These are phyloP conservation scores for Cladorrhinum sp. DNA, from an alignment of 2,329 filamentous ascomycete genomes.

Conservation along the genomic window DNA sequence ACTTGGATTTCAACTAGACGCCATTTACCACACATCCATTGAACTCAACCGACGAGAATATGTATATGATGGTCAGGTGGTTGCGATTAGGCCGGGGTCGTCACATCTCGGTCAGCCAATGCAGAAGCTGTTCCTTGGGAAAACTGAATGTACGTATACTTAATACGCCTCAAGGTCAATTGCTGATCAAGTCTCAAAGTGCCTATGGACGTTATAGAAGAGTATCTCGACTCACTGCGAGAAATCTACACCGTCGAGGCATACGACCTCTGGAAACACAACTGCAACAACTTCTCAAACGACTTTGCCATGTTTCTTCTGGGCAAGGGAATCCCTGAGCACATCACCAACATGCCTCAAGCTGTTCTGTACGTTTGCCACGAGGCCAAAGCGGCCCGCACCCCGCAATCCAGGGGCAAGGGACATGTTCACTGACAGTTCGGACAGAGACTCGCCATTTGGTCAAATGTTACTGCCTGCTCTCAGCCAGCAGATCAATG, in stretches of 20 bases:
- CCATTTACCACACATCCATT: slow-evolving; percentile 92
- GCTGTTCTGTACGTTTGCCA: slow-evolving; percentile 76
- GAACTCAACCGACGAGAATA: slow-evolving; percentile 84
- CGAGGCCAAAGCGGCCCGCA: slow-evolving; percentile 40
- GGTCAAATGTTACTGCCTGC: slow-evolving; percentile 84
- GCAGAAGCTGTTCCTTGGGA: slow-evolving; percentile 70
- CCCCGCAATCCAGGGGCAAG: not conserved
- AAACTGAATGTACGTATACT: slow-evolving; percentile 50
- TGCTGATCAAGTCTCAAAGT: slow-evolving; percentile 38
- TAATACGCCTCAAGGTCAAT: not conserved
- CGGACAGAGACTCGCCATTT: slow-evolving; percentile 28
- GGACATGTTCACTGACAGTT: not conserved
- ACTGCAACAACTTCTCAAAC: slow-evolving; percentile 97
- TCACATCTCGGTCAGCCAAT: slow-evolving; percentile 87
- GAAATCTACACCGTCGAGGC: slow-evolving; percentile 80
- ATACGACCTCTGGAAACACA: slow-evolving; percentile 86
- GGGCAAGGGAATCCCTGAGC: slow-evolving; percentile 80
- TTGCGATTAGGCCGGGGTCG: slow-evolving; percentile 72
- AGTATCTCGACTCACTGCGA: slow-evolving; percentile 82
- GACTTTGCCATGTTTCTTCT: slow-evolving; percentile 87
- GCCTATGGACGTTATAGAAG: slow-evolving; percentile 75
- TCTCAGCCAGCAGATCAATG: slow-evolving; percentile 49
- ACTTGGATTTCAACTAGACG: slow-evolving; percentile 69
- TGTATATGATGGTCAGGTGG: slow-evolving; percentile 83
- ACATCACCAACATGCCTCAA: slow-evolving; percentile 82